Conservation (phyloP, 805 yeast genomes). For the Saccharomyces paradoxus region DNA sequence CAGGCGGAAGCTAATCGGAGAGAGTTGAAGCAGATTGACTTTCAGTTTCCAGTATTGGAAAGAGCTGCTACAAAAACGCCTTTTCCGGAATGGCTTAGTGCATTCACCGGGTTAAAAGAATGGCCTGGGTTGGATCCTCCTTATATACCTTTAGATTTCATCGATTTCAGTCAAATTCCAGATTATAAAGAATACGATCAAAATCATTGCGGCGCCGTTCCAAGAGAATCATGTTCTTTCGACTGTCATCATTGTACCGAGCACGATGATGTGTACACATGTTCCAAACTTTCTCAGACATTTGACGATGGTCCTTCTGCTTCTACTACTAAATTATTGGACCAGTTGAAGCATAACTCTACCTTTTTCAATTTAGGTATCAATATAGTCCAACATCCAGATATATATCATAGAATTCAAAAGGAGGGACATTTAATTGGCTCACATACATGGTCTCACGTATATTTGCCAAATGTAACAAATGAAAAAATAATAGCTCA, state of each 20-base stretch:
- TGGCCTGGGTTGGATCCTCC: constrained; percentile 89
- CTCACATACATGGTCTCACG: constrained; percentile 86
- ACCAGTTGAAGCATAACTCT: constrained; percentile 43
- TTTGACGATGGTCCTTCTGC: constrained; percentile 90
- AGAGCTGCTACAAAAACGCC: constrained; percentile 28
- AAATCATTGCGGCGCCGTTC: constrained; percentile 47
- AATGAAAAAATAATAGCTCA: constrained; percentile 81
- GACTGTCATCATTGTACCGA: constrained; percentile 74
- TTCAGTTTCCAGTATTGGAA: neutral
- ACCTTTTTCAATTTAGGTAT: constrained; percentile 81
- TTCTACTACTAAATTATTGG: constrained; percentile 51
- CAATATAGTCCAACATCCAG: constrained; percentile 68
- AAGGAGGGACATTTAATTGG: constrained; percentile 67
- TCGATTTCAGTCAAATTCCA: constrained; percentile 48
- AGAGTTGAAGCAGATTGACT: neutral
- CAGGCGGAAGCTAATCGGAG: neutral
- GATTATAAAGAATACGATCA: constrained; percentile 39
- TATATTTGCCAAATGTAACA: constrained; percentile 61
- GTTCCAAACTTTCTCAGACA: constrained; percentile 67
- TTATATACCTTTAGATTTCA: constrained; percentile 65
- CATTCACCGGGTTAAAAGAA: constrained; percentile 54
- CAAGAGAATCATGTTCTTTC: constrained; percentile 59
- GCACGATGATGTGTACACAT: constrained; percentile 63
- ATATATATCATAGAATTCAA: constrained; percentile 49
- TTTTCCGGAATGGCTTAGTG: constrained; percentile 71